phyloP scores from a whole-genome alignment of 2,329 filamentous ascomycete genomes.

The Cordyceps sp. region DNA sequence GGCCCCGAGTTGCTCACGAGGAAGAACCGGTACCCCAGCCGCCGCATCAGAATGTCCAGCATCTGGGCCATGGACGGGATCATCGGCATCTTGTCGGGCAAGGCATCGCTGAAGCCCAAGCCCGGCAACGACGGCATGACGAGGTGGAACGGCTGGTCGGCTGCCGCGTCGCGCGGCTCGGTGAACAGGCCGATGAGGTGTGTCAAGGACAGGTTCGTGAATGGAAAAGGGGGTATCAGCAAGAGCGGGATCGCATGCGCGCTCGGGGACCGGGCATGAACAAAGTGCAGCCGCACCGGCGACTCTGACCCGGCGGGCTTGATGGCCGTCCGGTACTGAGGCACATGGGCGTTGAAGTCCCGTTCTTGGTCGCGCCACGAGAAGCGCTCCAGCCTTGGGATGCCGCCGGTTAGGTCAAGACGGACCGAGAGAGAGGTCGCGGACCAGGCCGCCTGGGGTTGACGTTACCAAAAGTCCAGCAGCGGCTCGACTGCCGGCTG shows the following conservation, averaged over 20 bases:
- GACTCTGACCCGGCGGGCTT: slow-evolving; percentile 19
- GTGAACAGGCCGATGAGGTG: slow-evolving; percentile 38
- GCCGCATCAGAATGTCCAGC: slow-evolving; percentile 41
- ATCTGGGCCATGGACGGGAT: slow-evolving; percentile 35
- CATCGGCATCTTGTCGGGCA: slow-evolving; percentile 30
- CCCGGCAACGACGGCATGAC: slow-evolving; percentile 50
- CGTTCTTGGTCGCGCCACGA: slow-evolving; percentile 45
- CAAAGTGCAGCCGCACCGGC: slow-evolving; percentile 43
- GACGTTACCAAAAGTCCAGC: slow-evolving; percentile 42
- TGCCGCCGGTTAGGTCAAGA: neutral
- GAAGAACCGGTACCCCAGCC: slow-evolving; percentile 41
- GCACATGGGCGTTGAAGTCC: slow-evolving; percentile 37
- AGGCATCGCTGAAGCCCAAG: slow-evolving; percentile 49
- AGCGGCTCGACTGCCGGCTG: slow-evolving; percentile 46
- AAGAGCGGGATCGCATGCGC: slow-evolving; percentile 43
- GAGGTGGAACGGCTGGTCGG: slow-evolving; percentile 43
- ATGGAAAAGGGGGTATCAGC: slow-evolving; percentile 48
- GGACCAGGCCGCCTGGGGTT: neutral
- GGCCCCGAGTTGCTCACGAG: slow-evolving; percentile 37
- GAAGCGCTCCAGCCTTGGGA: slow-evolving; percentile 44
- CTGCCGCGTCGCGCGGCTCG: slow-evolving; percentile 28
- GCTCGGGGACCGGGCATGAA: slow-evolving; percentile 39
- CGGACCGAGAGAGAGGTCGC: neutral
- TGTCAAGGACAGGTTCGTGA: slow-evolving; percentile 42
- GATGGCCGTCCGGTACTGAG: slow-evolving; percentile 46